Conservation (phyloP, 208 protist genomes). For the Leishmania mexicana region DNA sequence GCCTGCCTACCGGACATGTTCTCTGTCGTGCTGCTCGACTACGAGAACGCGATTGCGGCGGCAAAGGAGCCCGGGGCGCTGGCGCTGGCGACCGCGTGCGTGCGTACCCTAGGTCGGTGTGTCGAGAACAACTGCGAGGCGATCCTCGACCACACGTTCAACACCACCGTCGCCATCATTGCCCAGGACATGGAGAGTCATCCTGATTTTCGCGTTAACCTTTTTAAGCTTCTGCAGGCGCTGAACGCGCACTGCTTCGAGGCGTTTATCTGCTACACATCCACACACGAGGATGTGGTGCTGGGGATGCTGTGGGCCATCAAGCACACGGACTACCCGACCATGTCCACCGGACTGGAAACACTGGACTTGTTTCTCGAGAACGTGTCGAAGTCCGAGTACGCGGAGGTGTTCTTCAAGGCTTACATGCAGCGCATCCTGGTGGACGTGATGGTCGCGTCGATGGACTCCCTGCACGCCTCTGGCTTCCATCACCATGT, state of each 20-base stretch:
- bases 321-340: constrained; percentile 97
- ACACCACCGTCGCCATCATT: constrained; percentile 98
- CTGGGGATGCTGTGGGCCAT: constrained; percentile 98
- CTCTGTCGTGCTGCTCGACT: constrained; percentile 96
- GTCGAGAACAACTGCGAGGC: constrained; percentile 87
- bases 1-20: constrained; percentile 95
- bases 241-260: constrained; percentile 96
- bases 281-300: constrained; percentile 85
- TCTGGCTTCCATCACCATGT: constrained; percentile 79
- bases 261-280: constrained; percentile 75
- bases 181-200: constrained; percentile 96
- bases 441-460: constrained; percentile 77
- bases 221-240: constrained; percentile 97
- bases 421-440: constrained; percentile 84
- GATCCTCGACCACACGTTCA: constrained; percentile 97
- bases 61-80: constrained; percentile 96
- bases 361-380: constrained; percentile 94
- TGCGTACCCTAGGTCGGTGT: constrained; percentile 84
- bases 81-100: constrained; percentile 87
- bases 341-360: constrained; percentile 91
- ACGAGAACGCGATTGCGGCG: constrained; percentile 83
- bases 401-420: constrained; percentile 70
- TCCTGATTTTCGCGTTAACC: constrained; percentile 97
- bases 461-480: constrained; percentile 85
- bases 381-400: constrained; percentile 60